Percentiles rank a stretch among this genome's conserved stretches.
These are phyloP conservation scores for Mycena maculata DNA, from an alignment of 768 basidiomycete species.

Conservation along the genomic window DNA sequence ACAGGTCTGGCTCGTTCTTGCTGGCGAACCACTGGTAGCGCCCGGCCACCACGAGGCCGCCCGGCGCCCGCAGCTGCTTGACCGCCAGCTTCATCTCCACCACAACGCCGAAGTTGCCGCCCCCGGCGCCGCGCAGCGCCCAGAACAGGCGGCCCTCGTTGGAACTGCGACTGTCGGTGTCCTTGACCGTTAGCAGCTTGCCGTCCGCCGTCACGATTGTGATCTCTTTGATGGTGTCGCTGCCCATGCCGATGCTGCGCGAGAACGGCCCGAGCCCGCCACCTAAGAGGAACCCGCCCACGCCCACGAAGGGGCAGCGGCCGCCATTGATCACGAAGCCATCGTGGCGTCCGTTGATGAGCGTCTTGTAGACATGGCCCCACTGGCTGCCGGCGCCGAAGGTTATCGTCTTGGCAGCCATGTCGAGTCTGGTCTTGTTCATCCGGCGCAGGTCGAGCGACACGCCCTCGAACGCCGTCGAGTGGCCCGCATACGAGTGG, in stretches of 20 bases:
- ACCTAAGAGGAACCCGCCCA: constrained; percentile 31
- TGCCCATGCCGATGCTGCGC: constrained; percentile 33
- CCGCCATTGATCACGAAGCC: constrained; percentile 32
- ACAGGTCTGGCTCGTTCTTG: constrained; percentile 22
- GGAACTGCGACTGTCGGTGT: constrained; percentile 25
- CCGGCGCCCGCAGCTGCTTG: constrained; percentile 6
- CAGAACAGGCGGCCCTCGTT: constrained; percentile 33
- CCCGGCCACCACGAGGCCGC: constrained; percentile 27
- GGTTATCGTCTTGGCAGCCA: constrained; percentile 27
- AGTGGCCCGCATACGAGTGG: constrained; percentile 33
- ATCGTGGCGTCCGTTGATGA: constrained; percentile 30
- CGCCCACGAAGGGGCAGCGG: constrained; percentile 31
- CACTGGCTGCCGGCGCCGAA: constrained; percentile 32
- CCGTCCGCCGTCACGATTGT: constrained; percentile 28
- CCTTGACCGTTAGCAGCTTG: constrained; percentile 31
- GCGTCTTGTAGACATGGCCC: constrained; percentile 31
- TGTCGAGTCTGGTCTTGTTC: constrained; percentile 25
- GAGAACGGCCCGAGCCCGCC: constrained; percentile 34
- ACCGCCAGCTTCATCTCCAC: constrained; percentile 30
- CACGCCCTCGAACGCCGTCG: constrained; percentile 30
- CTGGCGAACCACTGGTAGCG: constrained; percentile 31
- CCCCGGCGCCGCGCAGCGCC: constrained; percentile 31
- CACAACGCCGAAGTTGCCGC: constrained; percentile 34
- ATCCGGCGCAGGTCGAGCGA: constrained; percentile 31
- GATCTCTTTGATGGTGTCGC: constrained; percentile 30